Evolutionary conservation across 2,329 filamentous ascomycete genomes (phyloP).

Genomic region (Cryphonectria naterciae): DNA sequence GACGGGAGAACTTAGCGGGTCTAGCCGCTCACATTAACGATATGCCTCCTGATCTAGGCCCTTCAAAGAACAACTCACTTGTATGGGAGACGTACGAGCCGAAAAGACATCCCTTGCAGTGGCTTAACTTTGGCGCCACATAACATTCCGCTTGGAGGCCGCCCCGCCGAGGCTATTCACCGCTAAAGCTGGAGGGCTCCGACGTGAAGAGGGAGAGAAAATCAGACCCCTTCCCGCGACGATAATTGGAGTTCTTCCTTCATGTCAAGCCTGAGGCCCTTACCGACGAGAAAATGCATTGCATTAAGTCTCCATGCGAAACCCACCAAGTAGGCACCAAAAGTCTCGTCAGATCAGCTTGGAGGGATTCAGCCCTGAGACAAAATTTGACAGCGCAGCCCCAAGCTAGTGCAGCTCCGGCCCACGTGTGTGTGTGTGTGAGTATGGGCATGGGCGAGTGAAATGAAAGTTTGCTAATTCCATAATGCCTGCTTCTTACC

Average conservation of each 20-base stretch:
- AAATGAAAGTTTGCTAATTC: background rate
- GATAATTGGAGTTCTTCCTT: background rate
- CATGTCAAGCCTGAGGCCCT: background rate
- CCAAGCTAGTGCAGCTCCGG: background rate
- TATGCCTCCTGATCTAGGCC: background rate
- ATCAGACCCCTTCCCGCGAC: background rate
- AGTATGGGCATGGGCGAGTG: background rate
- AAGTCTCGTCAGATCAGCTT: background rate
- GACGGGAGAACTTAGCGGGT: background rate
- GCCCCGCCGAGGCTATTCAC: background rate
- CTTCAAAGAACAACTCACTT: background rate
- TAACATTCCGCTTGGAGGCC: background rate
- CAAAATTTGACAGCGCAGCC: background rate
- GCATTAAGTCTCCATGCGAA: background rate
- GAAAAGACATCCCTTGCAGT: background rate
- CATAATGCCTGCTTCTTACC: background rate
- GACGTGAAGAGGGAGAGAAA: background rate
- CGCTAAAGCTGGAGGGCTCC: background rate
- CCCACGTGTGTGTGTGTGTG: slow-evolving; percentile 1
- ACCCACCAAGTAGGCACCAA: background rate
- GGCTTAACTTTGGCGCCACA: background rate
- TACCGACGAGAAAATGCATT: background rate
- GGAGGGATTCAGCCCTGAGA: background rate
- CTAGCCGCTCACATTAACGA: background rate
- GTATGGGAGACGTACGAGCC: background rate